These are phyloP conservation scores for Hymenotorrendiella dingleyae DNA, from an alignment of 2,329 filamentous ascomycete species.

Conservation along the genomic window DNA sequence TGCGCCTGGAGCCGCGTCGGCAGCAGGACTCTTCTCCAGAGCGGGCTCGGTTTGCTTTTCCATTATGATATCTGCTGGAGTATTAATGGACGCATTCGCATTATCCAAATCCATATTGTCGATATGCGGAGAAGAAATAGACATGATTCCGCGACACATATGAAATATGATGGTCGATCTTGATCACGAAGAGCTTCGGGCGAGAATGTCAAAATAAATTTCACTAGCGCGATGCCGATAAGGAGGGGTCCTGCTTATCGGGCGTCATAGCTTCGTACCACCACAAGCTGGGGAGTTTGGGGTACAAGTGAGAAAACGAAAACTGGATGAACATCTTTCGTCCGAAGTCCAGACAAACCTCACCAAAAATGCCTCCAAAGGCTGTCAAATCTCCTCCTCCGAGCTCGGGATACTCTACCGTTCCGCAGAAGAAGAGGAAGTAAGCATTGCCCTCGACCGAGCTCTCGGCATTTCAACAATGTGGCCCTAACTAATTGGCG, in stretches of 20 bases:
- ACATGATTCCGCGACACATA: too few relatives aligned
- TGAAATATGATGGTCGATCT: background rate
- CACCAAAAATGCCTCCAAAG: slow-evolving; percentile 36
- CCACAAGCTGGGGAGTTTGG: too few relatives aligned
- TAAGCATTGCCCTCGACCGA: slow-evolving; percentile 5
- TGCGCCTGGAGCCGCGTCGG: background rate
- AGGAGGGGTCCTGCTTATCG: too few relatives aligned
- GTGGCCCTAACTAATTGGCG: slow-evolving; percentile 7
- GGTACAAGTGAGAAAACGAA: too few relatives aligned
- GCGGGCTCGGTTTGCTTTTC: background rate
- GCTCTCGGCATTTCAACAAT: too few relatives aligned
- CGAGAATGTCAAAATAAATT: slow-evolving; percentile 10
- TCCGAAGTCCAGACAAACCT: too few relatives aligned
- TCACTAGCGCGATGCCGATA: too few relatives aligned
- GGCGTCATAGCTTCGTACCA: too few relatives aligned
- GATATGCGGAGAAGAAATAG: slow-evolving; percentile 14
- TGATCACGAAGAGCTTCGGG: background rate
- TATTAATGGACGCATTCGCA: slow-evolving; percentile 5
- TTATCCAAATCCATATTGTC: slow-evolving; percentile 15
- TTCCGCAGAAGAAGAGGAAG: slow-evolving; percentile 19
- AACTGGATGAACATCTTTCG: too few relatives aligned
- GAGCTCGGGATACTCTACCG: slow-evolving; percentile 8
- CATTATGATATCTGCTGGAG: slow-evolving; percentile 1
- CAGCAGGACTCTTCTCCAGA: background rate
- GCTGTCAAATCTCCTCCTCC: slow-evolving; percentile 7